Conservation (phyloP, 257 asterid genomes). For the Echium plantagineum region DNA sequence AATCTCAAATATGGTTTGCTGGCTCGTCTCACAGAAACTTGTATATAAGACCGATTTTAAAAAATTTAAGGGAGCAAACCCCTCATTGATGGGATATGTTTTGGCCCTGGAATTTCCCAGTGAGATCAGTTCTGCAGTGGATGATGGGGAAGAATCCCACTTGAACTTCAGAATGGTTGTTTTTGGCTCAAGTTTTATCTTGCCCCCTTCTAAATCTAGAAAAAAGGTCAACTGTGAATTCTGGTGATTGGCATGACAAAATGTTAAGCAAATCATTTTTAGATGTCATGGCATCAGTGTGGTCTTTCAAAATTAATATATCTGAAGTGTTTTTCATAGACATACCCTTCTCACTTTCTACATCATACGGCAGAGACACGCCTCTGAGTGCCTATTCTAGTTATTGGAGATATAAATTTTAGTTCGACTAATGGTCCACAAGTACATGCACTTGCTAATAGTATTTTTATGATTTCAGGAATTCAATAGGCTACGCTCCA, state of each 20-base stretch:
- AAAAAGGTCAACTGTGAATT: not conserved
- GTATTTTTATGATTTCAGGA: conserved; percentile 37
- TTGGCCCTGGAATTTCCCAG: not conserved
- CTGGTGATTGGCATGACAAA: not conserved
- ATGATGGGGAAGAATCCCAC: not conserved
- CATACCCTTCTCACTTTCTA: not conserved
- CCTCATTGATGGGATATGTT: not conserved
- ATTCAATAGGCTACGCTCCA: conserved; percentile 77
- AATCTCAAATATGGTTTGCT: not conserved
- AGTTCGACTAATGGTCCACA: not conserved
- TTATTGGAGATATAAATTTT: not conserved
- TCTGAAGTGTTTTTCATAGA: not conserved
- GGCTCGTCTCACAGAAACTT: not conserved
- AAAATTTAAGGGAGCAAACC: not conserved
- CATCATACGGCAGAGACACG: not conserved
- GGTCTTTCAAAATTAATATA: too few species aligned
- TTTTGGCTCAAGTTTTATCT: not conserved
- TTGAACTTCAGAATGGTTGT: not conserved
- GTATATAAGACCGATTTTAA: not conserved
- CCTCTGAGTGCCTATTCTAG: not conserved
- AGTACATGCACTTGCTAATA: conserved; percentile 1
- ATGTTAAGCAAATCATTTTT: not conserved
- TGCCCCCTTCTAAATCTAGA: not conserved
- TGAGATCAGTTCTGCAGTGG: not conserved
- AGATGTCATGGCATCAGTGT: not conserved